Evolutionary conservation across 257 asterid genomes (phyloP), one percentile per base, ranked within the genome.

Genomic region (Asclepias syriaca): DNA sequence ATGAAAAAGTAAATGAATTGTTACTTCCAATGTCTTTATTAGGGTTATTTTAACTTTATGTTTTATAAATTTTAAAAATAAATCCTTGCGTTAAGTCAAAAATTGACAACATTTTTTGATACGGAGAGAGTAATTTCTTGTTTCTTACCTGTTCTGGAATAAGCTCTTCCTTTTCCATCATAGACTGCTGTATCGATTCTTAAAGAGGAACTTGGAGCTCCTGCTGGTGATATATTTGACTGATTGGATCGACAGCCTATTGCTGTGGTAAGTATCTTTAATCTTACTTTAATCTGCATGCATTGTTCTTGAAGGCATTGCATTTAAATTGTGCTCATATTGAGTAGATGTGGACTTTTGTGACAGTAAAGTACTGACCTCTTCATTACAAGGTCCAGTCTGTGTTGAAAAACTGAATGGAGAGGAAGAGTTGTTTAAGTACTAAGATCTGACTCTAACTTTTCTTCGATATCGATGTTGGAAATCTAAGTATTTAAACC

Each of bases 241-340:
- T 81, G 87, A 80, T 92, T 92, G 51, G 96, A 92, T 83, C 80
- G 80, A 46, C 97, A 90, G 77, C 98, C 98, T 51, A 86, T 92
- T 71, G 97, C 98, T 70, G 98, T 96, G 43, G 98, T 97, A 68
- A 92, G 98, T 84, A 91, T 92, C 60, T 97, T 97, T 92, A 88
- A 61, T 61, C 18, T 64, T 72, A 4, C 27, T 48, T 67, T 74
- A 29, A 54, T 50, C 53, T 64, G 13, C 60, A 67, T 57, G 59
- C 40, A 48, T 32, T 12, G 18, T 51, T 46, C 65, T 14, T 59
- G 12, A 43, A 43, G 48, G 8, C 6, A 43, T 43, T 43, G 7
- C 48, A 43, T 43, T 0, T 43, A 43, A 43, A 43, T 43, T 43
- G 48, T 43, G 48, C 48, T 43, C 8, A 43, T 0, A 43, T 7